Evolutionary conservation across 768 basidiomycete genomes (phyloP).

Genomic region (Kwoniella sp.): DNA sequence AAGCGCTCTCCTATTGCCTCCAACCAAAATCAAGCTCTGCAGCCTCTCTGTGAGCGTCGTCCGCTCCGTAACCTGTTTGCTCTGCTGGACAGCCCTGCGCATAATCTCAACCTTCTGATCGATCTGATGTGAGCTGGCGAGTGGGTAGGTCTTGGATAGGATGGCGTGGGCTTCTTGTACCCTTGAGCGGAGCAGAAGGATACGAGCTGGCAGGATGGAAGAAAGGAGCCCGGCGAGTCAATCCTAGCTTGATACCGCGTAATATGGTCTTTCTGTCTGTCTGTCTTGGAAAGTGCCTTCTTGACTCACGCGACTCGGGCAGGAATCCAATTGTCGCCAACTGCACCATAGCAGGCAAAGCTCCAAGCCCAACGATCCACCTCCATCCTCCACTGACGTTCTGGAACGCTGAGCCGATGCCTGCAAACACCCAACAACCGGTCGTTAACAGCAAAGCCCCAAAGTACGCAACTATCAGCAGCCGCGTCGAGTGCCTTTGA

Average conservation of each 20-base stretch:
- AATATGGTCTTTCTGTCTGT: background rate
- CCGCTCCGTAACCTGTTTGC: conserved; percentile 60
- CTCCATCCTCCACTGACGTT: conserved; percentile 70
- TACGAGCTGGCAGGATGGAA: conserved; percentile 68
- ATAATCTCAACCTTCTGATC: conserved; percentile 70
- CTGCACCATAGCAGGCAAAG: conserved; percentile 60
- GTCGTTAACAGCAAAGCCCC: no score
- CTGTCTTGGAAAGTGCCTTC: background rate
- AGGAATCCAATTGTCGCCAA: conserved; percentile 66
- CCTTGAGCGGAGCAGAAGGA: conserved; percentile 66
- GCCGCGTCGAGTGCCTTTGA: no score
- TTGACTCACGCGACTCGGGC: conserved; percentile 76
- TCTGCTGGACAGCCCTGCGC: conserved; percentile 65
- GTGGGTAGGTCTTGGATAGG: conserved; percentile 70
- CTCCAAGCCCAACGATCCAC: conserved; percentile 80
- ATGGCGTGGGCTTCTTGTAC: conserved; percentile 62
- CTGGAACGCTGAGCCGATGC: conserved; percentile 54
- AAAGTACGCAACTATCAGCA: no score
- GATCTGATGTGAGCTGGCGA: conserved; percentile 67
- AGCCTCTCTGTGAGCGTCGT: conserved; percentile 67
- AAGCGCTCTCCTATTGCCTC: conserved; percentile 67
- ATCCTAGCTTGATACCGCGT: no score
- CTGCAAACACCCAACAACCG: no score
- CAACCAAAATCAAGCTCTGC: conserved; percentile 63
- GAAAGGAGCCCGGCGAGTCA: background rate